phyloP scores from a whole-genome alignment of 2,329 filamentous ascomycete genomes.

The Passalora sequoiae region DNA sequence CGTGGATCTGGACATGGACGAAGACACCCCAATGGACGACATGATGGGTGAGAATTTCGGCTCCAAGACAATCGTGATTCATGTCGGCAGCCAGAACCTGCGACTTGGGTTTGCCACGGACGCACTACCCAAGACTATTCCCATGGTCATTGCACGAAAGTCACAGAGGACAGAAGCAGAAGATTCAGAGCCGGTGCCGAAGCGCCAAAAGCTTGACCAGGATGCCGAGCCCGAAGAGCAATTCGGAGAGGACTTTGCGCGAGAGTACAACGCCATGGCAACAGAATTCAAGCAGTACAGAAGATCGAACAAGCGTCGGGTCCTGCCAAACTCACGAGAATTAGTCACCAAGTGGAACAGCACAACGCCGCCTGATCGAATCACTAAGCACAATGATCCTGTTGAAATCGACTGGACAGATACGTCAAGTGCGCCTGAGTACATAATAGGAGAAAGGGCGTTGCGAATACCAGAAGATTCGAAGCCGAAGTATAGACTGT shows the following conservation, averaged over 20 bases:
- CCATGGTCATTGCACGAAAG: slow-evolving; percentile 83
- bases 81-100: slow-evolving; percentile 91
- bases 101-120: slow-evolving; percentile 94
- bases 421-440: slow-evolving; percentile 63
- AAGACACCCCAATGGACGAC: slow-evolving; percentile 56
- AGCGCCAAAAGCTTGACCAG: slow-evolving; percentile 57
- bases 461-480: slow-evolving; percentile 85
- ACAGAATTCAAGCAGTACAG: slow-evolving; percentile 84
- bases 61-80: slow-evolving; percentile 89
- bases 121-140: slow-evolving; percentile 86
- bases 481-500: slow-evolving; percentile 80
- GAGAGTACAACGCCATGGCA: slow-evolving; percentile 72
- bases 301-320: slow-evolving; percentile 88
- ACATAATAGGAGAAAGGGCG: slow-evolving; percentile 76
- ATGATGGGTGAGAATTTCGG: slow-evolving; percentile 59
- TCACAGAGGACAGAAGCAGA: slow-evolving; percentile 77
- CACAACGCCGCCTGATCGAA: slow-evolving; percentile 74
- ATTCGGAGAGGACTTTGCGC: slow-evolving; percentile 75
- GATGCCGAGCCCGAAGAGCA: slow-evolving; percentile 67
- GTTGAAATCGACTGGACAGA: slow-evolving; percentile 95
- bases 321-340: slow-evolving; percentile 95
- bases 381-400: slow-evolving; percentile 91
- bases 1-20: slow-evolving; percentile 31
- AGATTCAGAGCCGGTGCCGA: slow-evolving; percentile 71
- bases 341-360: slow-evolving; percentile 92